These are phyloP conservation scores for Sarocladium brachiariae DNA, from an alignment of 2,329 filamentous ascomycete genomes.

Conservation along the genomic window DNA sequence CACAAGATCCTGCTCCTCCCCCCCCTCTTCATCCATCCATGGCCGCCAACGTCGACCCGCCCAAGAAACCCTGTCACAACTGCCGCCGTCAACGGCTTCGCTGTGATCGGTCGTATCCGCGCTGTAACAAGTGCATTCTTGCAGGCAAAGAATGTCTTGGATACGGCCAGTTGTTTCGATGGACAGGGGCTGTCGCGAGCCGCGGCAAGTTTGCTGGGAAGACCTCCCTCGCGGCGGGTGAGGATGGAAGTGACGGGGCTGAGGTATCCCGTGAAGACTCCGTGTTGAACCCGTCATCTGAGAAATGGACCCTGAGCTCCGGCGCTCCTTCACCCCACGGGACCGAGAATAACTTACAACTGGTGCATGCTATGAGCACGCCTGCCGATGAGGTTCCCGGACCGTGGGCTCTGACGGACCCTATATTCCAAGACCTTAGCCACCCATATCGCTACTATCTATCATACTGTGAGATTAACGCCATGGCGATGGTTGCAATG, in stretches of 20 bases:
- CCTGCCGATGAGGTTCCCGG: conserved; percentile 14
- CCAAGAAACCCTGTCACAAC: conserved; percentile 41
- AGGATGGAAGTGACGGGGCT: background rate
- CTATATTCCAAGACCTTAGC: conserved; percentile 47
- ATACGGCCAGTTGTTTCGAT: conserved; percentile 45
- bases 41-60: conserved; percentile 20
- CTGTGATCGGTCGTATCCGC: conserved; percentile 44
- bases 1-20: too few relatives aligned
- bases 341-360: conserved; percentile 17
- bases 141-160: conserved; percentile 45
- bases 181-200: conserved; percentile 41
- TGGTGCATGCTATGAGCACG: conserved; percentile 19
- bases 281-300: background rate
- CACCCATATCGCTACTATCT: conserved; percentile 34
- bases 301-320: conserved; percentile 5
- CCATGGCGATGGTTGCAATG: too few relatives aligned
- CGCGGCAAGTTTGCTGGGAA: conserved; percentile 35
- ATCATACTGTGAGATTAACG: conserved; percentile 35
- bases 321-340: background rate
- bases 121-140: conserved; percentile 43
- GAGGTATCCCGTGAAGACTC: background rate
- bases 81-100: conserved; percentile 46
- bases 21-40: background rate
- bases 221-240: conserved; percentile 23
- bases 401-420: conserved; percentile 35